Base-by-base conservation (phyloP, 371 early-diverging fungal genomes). In the Sporodiniella umbellata region DNA sequence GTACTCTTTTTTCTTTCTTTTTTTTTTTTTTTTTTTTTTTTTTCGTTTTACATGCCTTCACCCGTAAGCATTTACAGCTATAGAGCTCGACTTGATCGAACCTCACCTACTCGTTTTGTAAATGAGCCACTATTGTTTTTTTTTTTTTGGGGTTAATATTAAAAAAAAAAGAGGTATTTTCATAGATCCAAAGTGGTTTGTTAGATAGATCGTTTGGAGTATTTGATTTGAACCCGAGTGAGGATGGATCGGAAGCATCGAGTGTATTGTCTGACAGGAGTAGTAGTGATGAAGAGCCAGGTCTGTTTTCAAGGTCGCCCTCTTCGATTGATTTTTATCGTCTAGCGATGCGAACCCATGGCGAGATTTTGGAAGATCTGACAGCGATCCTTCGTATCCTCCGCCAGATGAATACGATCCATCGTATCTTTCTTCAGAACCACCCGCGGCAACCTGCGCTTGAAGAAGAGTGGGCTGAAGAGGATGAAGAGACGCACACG, bases 331-430 rank as follows among this genome's bases (percentile, higher is more conserved):
- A 56, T 26, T 39, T 60, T 12, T 51, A 55, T 39, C 28, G 61
- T 37, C 33, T 55, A 10, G 52, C 61, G 1, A 33, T 51, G 7
- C 33, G 55, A 44, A 52, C 52, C 17, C 55, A 60, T 26, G 52
- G 46, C 18, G 56, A 60, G 15, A 51, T 60, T 19, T 19, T 60
- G 22, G 56, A 60, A 48, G 61, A 60, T 42, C 26, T 60, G 17
- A 47, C 61, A 10, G 56, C 61, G 2, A 60, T 60, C 22, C 47
- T 60, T 2, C 48, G 61, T 0, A 60, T 60, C 4, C 56, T 60
- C 39, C 47, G 61, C 30, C 61, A 60, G 31, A 60, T 60, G 5
- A 55, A 60, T 48, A 35, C 48, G 2, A 11, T 60, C 0, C 51
- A 60, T 33, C 46, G 56, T 35, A 44, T 60, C 6, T 52, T 60